Conservation (phyloP, 2,329 filamentous ascomycete genomes). For the Periconia sp. region DNA sequence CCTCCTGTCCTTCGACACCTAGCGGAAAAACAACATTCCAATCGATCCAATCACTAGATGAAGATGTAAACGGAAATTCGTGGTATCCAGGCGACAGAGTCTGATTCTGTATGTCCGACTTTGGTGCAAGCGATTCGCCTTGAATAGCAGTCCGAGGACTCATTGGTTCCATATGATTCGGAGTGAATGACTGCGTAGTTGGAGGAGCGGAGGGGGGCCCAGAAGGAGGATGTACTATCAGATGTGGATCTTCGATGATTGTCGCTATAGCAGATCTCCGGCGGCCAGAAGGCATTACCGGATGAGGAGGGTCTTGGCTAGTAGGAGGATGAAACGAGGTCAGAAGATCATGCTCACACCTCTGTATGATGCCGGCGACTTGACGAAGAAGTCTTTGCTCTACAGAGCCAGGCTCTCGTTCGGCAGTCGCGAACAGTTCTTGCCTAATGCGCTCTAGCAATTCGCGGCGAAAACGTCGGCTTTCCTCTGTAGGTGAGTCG, state of each 20-base stretch:
- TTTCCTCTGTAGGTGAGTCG: constrained; percentile 31
- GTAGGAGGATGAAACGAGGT: constrained; percentile 14
- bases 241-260: too few relatives aligned
- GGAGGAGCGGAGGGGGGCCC: too few relatives aligned
- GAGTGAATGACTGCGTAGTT: too few relatives aligned
- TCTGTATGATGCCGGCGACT: constrained; percentile 34
- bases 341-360: constrained; percentile 33
- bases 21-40: constrained; percentile 27
- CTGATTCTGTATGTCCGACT: too few relatives aligned
- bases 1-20: too few relatives aligned
- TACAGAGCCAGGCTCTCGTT: constrained; percentile 22
- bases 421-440: constrained; percentile 35
- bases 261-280: neutral
- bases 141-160: too few relatives aligned
- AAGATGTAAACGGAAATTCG: constrained; percentile 4
- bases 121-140: too few relatives aligned
- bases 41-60: constrained; percentile 23
- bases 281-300: constrained; percentile 1
- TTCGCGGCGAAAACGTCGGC: constrained; percentile 39
- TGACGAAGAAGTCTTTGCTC: constrained; percentile 34
- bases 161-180: constrained; percentile 2
- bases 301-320: too few relatives aligned
- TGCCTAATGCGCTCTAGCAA: constrained; percentile 41
- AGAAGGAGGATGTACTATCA: too few relatives aligned
- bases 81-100: constrained; percentile 7